These are phyloP conservation scores for Pilaira anomala DNA, from an alignment of 192 early-diverging fungal species.

Conservation along the genomic window DNA sequence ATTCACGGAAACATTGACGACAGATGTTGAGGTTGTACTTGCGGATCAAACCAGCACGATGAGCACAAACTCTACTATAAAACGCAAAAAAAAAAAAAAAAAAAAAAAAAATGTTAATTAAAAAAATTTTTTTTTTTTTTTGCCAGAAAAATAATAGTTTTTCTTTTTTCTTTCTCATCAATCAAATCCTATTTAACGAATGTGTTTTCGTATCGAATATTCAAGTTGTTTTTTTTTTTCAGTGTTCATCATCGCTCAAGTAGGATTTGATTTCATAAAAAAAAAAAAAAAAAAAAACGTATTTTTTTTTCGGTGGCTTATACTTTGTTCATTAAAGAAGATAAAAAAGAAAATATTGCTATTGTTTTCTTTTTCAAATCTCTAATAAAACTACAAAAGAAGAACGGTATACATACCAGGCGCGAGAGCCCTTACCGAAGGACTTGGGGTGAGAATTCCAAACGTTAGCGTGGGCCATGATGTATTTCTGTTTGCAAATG, in stretches of 20 bases:
- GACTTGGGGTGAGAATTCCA: conserved; percentile 97
- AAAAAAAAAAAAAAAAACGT: not conserved
- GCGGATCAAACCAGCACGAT: conserved; percentile 99
- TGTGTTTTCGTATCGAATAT: too few relatives aligned
- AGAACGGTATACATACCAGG: conserved; percentile 64
- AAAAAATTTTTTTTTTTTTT: not conserved
- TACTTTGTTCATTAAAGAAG: not conserved
- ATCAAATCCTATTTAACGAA: too few relatives aligned
- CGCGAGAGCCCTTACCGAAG: conserved; percentile 98
- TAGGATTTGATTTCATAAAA: not conserved
- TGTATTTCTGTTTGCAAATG: conserved; percentile 36
- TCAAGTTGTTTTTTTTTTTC: too few relatives aligned
- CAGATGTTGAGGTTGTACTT: conserved; percentile 99
- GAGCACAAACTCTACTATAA: conserved; percentile 91
- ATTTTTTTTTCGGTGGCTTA: conserved; percentile 10
- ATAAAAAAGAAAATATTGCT: not conserved
- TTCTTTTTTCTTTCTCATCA: too few relatives aligned
- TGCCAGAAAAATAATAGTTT: too few relatives aligned
- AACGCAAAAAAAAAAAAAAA: not conserved
- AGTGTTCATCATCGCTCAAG: not conserved
- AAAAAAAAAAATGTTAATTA: too few relatives aligned
- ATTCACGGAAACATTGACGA: conserved; percentile 99
- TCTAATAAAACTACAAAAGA: not conserved
- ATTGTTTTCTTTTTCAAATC: not conserved
- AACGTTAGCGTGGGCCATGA: conserved; percentile 93